Percentiles rank a stretch among this genome's conserved stretches.
Evolutionary conservation across 2,329 filamentous ascomycete species (phyloP).

Genomic region (Ustulina deusta): DNA sequence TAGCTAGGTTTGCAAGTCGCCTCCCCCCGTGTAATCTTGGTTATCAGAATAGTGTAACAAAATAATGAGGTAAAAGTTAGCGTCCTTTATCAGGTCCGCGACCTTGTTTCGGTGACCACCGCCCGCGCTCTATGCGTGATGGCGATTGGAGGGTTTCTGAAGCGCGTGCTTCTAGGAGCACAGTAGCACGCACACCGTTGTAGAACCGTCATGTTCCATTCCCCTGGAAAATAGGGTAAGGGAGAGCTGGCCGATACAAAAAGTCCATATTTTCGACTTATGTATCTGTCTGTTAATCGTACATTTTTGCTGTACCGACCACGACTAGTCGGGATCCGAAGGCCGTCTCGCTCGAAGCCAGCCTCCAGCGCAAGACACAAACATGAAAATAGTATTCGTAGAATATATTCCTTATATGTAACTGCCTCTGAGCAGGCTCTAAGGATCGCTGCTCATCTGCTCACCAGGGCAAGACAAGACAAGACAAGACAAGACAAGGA

Average conservation of each 20-base stretch:
- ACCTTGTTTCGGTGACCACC: conserved; percentile 27
- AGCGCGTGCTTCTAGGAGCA: background rate
- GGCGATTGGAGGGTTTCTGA: conserved; percentile 4
- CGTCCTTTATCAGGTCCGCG: conserved; percentile 38
- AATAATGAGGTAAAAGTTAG: conserved; percentile 42
- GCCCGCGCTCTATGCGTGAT: conserved; percentile 16
- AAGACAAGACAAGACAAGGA: background rate
- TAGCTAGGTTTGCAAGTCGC: background rate
- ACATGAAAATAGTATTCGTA: background rate
- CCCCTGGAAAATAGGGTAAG: conserved; percentile 15
- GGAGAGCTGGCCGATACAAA: background rate
- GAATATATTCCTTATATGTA: background rate
- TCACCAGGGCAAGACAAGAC: conserved; percentile 1
- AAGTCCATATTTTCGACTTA: background rate
- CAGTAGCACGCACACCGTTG: conserved; percentile 9
- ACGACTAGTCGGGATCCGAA: background rate
- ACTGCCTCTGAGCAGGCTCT: background rate
- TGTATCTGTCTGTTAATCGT: background rate
- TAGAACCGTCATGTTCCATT: conserved; percentile 10
- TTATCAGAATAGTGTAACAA: conserved; percentile 38
- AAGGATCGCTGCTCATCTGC: background rate
- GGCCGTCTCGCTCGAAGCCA: background rate
- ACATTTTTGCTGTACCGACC: background rate
- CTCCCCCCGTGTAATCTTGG: conserved; percentile 34
- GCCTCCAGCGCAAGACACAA: background rate